Conservation (phyloP, 495 filamentous ascomycete species). For the Sporormia fimetaria region DNA sequence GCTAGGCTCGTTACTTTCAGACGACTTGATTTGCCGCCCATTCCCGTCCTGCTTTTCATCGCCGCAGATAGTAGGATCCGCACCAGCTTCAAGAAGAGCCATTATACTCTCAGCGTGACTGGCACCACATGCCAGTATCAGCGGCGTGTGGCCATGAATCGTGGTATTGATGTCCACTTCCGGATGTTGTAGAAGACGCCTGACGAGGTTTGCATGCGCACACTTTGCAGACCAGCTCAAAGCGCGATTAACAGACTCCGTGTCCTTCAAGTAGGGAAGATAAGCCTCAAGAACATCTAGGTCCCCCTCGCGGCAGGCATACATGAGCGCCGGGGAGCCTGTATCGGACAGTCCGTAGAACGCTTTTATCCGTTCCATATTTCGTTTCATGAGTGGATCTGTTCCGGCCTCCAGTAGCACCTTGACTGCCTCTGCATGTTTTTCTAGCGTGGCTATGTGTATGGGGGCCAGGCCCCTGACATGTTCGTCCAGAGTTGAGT, state of each 20-base stretch:
- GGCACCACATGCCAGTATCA: constrained; percentile 1
- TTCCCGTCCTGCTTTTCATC: background rate
- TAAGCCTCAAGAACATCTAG: background rate
- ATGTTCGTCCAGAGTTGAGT: constrained; percentile 14
- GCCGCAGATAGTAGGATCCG: constrained; percentile 1
- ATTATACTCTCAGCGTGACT: constrained; percentile 1
- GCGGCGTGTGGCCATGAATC: background rate
- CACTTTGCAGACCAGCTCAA: constrained; percentile 1
- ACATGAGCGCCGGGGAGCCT: constrained; percentile 3
- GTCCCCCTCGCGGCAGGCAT: constrained; percentile 5
- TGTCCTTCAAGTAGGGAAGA: background rate
- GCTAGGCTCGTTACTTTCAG: background rate
- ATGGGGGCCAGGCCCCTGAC: constrained; percentile 25
- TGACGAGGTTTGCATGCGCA: background rate
- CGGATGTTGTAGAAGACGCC: background rate
- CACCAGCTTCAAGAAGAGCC: constrained; percentile 6
- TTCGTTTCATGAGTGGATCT: constrained; percentile 23
- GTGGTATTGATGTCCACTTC: constrained; percentile 1
- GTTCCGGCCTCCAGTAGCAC: constrained; percentile 28
- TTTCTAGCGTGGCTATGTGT: constrained; percentile 26
- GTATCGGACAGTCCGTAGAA: background rate
- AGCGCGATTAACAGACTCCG: constrained; percentile 3
- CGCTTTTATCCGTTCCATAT: too few relatives aligned
- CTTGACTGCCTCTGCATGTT: constrained; percentile 22
- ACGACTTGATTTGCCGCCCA: background rate